Evolutionary conservation across 495 filamentous ascomycete genomes (phyloP).

Genomic region (Penicillium manginii): DNA sequence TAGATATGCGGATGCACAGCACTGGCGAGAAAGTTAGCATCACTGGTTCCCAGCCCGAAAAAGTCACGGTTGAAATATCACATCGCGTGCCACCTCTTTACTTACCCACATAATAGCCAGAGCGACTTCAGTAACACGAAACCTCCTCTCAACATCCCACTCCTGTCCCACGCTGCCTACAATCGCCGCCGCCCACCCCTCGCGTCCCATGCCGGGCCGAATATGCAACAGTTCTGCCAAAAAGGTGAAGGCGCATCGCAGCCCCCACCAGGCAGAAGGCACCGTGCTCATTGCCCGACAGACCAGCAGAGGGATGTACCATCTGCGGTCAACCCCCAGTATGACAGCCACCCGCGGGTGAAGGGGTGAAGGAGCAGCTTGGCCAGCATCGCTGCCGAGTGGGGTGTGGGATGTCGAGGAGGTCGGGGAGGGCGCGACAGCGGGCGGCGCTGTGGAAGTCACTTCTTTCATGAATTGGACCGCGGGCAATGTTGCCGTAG

Average conservation of each 20-base stretch:
- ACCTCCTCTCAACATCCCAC: conserved; percentile 58
- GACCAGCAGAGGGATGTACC: conserved; percentile 65
- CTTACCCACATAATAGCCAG: conserved; percentile 84
- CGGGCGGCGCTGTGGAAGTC: conserved; percentile 31
- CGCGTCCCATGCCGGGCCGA: conserved; percentile 48
- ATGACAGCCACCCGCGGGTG: conserved; percentile 69
- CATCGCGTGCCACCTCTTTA: conserved; percentile 12
- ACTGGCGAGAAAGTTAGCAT: conserved; percentile 49
- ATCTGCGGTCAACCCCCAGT: conserved; percentile 62
- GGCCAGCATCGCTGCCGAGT: conserved; percentile 39
- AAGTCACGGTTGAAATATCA: neutral
- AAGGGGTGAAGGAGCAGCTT: conserved; percentile 40
- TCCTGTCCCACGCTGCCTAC: conserved; percentile 49
- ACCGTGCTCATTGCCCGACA: conserved; percentile 63
- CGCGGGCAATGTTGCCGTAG: conserved; percentile 12
- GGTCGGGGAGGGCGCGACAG: conserved; percentile 41
- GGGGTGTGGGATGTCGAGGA: conserved; percentile 41
- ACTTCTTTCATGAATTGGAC: conserved; percentile 34
- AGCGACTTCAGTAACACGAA: conserved; percentile 75
- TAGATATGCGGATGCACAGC: conserved; percentile 80
- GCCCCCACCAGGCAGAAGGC: conserved; percentile 65
- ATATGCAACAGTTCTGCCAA: conserved; percentile 58
- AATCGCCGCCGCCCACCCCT: conserved; percentile 51
- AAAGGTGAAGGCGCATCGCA: conserved; percentile 63
- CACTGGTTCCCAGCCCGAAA: neutral